A percentile compares a stretch with the other conserved stretches of the same genome.
phyloP scores from a whole-genome alignment of 75 land plant genomes.

The Cupressus sempervirens region DNA sequence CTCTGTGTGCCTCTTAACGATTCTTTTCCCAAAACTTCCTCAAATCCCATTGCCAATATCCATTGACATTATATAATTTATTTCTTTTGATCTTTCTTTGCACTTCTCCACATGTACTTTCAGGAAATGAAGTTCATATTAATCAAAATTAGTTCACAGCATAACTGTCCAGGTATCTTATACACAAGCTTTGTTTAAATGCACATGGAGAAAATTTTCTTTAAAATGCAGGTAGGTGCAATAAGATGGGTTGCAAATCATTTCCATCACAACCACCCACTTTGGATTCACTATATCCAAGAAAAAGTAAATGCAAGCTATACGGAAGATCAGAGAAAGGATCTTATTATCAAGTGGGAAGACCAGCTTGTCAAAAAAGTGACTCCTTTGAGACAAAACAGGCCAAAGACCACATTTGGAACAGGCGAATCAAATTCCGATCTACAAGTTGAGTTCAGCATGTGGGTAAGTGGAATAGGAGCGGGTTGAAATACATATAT shows the following conservation, averaged over 20 bases:
- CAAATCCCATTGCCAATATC: too few species aligned
- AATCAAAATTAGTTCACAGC: background rate
- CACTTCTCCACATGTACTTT: background rate
- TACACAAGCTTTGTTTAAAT: background rate
- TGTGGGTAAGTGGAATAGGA: conserved; percentile 30
- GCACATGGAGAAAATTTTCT: background rate
- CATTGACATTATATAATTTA: too few species aligned
- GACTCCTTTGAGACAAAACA: conserved; percentile 20
- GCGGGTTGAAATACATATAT: background rate
- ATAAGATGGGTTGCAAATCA: conserved; percentile 42
- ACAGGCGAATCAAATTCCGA: conserved; percentile 18
- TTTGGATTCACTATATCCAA: conserved; percentile 31
- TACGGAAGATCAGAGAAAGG: conserved; percentile 11
- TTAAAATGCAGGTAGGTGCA: conserved; percentile 26
- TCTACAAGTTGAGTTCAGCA: conserved; percentile 35
- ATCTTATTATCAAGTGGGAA: conserved; percentile 29
- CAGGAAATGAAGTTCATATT: background rate
- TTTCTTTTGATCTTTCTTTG: background rate
- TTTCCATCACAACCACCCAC: conserved; percentile 37
- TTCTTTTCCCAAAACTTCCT: too few species aligned
- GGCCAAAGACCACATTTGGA: conserved; percentile 22
- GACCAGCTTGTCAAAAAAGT: conserved; percentile 14
- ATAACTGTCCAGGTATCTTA: background rate
- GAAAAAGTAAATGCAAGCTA: conserved; percentile 13
- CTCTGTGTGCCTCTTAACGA: too few species aligned